Evolutionary conservation across 768 basidiomycete genomes (phyloP), one percentile per base, ranked within the genome.

Genomic region (Phaeotremella fagi): DNA sequence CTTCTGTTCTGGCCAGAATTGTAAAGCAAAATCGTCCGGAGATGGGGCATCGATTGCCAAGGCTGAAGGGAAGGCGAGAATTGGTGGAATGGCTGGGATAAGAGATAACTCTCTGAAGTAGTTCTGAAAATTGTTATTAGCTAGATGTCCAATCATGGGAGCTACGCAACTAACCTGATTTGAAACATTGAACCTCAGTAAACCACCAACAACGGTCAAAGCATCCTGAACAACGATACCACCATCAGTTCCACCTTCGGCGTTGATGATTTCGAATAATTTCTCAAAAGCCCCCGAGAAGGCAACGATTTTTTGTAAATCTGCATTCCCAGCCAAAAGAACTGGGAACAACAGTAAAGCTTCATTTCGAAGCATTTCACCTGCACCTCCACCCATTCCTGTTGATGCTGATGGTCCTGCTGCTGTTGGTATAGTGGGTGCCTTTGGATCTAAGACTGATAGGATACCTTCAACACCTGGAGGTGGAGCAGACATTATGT

Each of bases 271-370:
- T 50, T 84, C 84, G 76, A 98, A 90, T 26, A 99, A 80, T 70
- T 86, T 89, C 77, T 99, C 95, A 66, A 99, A 98, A 1, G 88
- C 88, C 18, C 95, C 91, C 63, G 91, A 90, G 64, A 99, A 99
- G 0, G 92, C 90, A 41, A 98, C 82, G 26, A 97, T 84, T 75
- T 97, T 98, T 69, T 97, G 94, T 29, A 99, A 88, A 71, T 97
- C 90, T 27, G 87, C 82, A 63, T 87, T 97, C 62, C 91, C 86
- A 0, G 83, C 82, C 31, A 87, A 82, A 14, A 99, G 78, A 4
- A 83, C 78, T 57, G 92, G 87, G 28, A 91, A 80, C 76, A 92
- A 83, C 15, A 83, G 79, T 33, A 95, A 82, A 22, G 84, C 85
- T 80, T 97, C 89, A 75, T 63, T 73, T 20, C 69, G 49, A 24